Base-by-base conservation (phyloP, 805 yeast species). In the Nakazawaea anatomiae region DNA sequence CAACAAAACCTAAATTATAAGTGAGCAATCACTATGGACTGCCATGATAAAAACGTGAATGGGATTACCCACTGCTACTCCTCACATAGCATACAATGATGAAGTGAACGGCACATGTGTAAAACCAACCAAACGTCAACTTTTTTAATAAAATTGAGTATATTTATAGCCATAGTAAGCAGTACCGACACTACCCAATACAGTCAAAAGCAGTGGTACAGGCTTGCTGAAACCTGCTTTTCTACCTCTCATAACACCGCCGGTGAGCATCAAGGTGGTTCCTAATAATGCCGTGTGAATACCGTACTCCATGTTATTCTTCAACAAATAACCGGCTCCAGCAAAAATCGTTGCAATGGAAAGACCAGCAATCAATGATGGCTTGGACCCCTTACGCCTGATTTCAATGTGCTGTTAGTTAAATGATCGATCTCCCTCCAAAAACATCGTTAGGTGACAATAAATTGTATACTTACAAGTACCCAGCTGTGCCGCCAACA, bases 351-450 rank as follows among this genome's bases (percentile, higher is more conserved):
- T 71, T 11, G 86, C 74, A 55, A 87, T 71, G 1, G 82, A 67
- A 8, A 79, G 56, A 39, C 97, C 97, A 1, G 92, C 96, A 45
- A 81, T 69, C 50, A 91, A 73, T 0, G 96, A 89, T 27, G 96
- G 95, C 38, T 84, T 61, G 1, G 96, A 87, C 10, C 85, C 79
- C 58, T 86, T 85, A 48, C 82, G 81, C 49, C 70, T 70, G 55
- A 43, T 42, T 8, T 32, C 35, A 32, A 9, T 11, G 11, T 32
- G 35, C 11, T 32, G 35, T 32, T 32, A 29, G 12, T 7, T 9
- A 25, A 32, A 18, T 18, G 25, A 18, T 18, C 25, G 25, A 18
- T 18, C 25, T 18, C 25, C 25, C 25, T 18, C 25, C 2, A 18
- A 2, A 18, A 18, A 2, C 25, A 18, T 18, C 25, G 25, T 18